Percentiles rank a stretch among this genome's conserved stretches.
Conservation (phyloP, 1,139 yeast species). For the Hemisphaericaspora xylanilytica region DNA sequence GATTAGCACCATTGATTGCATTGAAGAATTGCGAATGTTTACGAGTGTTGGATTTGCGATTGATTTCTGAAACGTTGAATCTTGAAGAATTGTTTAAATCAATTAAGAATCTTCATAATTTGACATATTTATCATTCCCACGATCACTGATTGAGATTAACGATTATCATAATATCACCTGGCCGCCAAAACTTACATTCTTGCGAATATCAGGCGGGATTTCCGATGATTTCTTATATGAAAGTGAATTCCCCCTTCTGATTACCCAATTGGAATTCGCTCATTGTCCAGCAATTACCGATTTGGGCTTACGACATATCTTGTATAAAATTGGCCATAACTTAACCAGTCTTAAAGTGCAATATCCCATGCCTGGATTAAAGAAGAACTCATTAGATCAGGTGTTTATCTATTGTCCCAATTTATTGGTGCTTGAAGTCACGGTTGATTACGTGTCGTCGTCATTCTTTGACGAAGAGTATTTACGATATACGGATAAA, state of each 20-base stretch:
- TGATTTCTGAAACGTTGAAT: slow-evolving; percentile 89
- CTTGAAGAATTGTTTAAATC: slow-evolving; percentile 75
- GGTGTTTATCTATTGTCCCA: slow-evolving; percentile 73
- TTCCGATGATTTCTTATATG: slow-evolving; percentile 69
- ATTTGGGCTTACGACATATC: slow-evolving; percentile 58
- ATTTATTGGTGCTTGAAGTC: slow-evolving; percentile 57
- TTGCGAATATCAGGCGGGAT: slow-evolving; percentile 87
- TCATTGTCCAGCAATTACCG: slow-evolving; percentile 78
- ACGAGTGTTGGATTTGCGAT: slow-evolving; percentile 70
- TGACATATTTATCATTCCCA: slow-evolving; percentile 83
- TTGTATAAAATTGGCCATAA: slow-evolving; percentile 64
- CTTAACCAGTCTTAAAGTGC: slow-evolving; percentile 60
- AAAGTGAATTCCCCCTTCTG: slow-evolving; percentile 66
- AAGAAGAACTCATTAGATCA: slow-evolving; percentile 68
- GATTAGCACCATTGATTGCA: slow-evolving; percentile 81
- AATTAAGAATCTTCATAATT: slow-evolving; percentile 55
- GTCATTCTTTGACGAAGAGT: slow-evolving; percentile 60
- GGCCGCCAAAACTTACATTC: slow-evolving; percentile 79
- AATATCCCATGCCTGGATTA: slow-evolving; percentile 87
- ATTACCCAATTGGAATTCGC: slow-evolving; percentile 74
- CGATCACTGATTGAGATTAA: slow-evolving; percentile 80
- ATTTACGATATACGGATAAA: slow-evolving; percentile 38
- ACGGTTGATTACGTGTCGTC: slow-evolving; percentile 81
- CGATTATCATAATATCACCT: slow-evolving; percentile 50
- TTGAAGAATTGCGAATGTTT: slow-evolving; percentile 67